These are phyloP conservation scores for Lyophyllum shimeji DNA, from an alignment of 768 basidiomycete genomes.

Conservation along the genomic window DNA sequence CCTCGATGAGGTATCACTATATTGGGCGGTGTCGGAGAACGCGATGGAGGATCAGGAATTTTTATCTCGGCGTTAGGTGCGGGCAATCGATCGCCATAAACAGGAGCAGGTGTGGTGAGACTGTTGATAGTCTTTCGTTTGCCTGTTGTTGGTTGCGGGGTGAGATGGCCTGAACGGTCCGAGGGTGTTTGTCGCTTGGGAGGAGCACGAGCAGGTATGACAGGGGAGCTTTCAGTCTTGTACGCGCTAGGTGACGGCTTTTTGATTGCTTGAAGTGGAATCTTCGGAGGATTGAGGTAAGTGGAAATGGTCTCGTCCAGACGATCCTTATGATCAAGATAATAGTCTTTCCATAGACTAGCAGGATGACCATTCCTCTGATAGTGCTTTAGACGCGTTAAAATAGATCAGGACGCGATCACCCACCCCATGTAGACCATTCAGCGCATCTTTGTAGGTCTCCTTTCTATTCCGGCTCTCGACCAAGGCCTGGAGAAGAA, in stretches of 20 bases:
- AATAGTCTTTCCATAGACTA: constrained; percentile 80
- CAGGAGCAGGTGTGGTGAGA: constrained; percentile 51
- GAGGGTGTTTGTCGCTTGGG: constrained; percentile 27
- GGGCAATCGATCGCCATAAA: constrained; percentile 48
- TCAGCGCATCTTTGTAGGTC: constrained; percentile 66
- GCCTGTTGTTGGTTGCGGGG: constrained; percentile 22
- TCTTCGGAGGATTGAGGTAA: constrained; percentile 27
- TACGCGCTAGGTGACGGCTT: constrained; percentile 39
- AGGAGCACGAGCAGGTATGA: constrained; percentile 23
- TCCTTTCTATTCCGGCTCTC: constrained; percentile 38
- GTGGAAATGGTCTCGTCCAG: constrained; percentile 48
- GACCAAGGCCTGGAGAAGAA: constrained; percentile 51
- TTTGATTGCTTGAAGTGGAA: constrained; percentile 32
- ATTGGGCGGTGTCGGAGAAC: constrained; percentile 69
- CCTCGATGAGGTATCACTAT: constrained; percentile 41
- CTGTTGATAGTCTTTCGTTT: constrained; percentile 60
- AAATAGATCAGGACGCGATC: neutral
- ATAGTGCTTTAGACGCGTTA: constrained; percentile 17
- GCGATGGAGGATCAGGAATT: constrained; percentile 62
- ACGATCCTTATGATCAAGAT: constrained; percentile 64
- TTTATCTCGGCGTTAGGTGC: constrained; percentile 61
- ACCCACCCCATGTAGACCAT: constrained; percentile 64
- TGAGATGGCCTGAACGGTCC: constrained; percentile 22
- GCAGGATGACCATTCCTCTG: constrained; percentile 53
- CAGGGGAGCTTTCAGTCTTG: constrained; percentile 30